These are phyloP conservation scores for Exophiala calicioides DNA, from an alignment of 2,329 filamentous ascomycete genomes.

Conservation along the genomic window DNA sequence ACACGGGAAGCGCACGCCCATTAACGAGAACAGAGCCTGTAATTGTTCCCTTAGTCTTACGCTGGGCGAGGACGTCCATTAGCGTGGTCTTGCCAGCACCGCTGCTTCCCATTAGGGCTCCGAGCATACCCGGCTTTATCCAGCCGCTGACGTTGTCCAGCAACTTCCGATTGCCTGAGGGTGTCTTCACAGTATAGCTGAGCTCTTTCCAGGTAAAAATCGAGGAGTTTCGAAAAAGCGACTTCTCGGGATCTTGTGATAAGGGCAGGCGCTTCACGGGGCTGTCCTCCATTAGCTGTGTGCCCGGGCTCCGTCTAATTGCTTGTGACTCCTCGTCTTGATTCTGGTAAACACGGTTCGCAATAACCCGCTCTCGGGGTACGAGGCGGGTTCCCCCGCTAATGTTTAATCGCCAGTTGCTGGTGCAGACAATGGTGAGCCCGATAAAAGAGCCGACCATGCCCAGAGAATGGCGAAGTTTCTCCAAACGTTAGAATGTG, in stretches of 20 bases:
- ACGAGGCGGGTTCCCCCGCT: constrained; percentile 53
- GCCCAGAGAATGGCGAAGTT: constrained; percentile 69
- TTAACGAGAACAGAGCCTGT: constrained; percentile 81
- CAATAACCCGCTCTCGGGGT: too few relatives aligned
- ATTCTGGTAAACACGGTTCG: too few relatives aligned
- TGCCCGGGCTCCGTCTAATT: too few relatives aligned
- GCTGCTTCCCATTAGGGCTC: constrained; percentile 83
- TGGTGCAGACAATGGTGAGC: constrained; percentile 40
- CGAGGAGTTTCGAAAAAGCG: constrained; percentile 40
- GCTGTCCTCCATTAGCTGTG: too few relatives aligned
- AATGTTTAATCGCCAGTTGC: too few relatives aligned
- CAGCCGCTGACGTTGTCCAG: constrained; percentile 85
- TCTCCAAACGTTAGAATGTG: constrained; percentile 61
- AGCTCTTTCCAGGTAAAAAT: constrained; percentile 42
- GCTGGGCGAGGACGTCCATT: constrained; percentile 78
- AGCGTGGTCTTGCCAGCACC: constrained; percentile 91
- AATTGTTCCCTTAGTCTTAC: constrained; percentile 84
- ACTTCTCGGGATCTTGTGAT: constrained; percentile 40
- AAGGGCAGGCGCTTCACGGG: too few relatives aligned
- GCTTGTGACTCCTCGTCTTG: too few relatives aligned
- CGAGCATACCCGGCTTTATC: constrained; percentile 91
- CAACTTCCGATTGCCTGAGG: constrained; percentile 66
- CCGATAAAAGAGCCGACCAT: constrained; percentile 51
- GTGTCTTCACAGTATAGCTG: constrained; percentile 49
- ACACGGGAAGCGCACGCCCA: constrained; percentile 68